Evolutionary conservation across 2,329 filamentous ascomycete genomes (phyloP).

Genomic region (Dactylellina haptotyla): DNA sequence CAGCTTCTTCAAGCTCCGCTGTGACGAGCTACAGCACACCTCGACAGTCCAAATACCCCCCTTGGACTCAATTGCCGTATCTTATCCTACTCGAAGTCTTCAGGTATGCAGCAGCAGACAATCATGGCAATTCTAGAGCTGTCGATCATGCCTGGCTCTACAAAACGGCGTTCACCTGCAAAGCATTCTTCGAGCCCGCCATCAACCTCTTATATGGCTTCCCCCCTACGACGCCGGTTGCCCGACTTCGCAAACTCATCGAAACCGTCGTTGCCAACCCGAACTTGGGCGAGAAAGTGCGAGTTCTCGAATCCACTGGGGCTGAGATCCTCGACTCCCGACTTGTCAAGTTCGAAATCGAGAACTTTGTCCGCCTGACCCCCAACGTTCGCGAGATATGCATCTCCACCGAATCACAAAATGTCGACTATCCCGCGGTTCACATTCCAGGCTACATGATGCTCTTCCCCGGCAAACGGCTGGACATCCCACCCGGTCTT

Average conservation of each 20-base stretch:
- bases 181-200: slow-evolving; percentile 39
- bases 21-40: slow-evolving; percentile 27
- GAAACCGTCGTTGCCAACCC: slow-evolving; percentile 30
- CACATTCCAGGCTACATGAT: background rate
- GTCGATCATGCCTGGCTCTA: slow-evolving; percentile 43
- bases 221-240: slow-evolving; percentile 16
- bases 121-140: background rate
- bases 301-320: slow-evolving; percentile 13
- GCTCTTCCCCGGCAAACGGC: background rate
- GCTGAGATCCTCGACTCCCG: slow-evolving; percentile 35
- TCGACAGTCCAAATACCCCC: slow-evolving; percentile 40
- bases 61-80: slow-evolving; percentile 33
- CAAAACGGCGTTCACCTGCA: slow-evolving; percentile 40
- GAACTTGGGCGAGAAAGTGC: slow-evolving; percentile 14
- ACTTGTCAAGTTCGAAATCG: slow-evolving; percentile 35
- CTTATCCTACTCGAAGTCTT: slow-evolving; percentile 35
- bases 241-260: slow-evolving; percentile 29
- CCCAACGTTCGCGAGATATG: slow-evolving; percentile 21
- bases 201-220: slow-evolving; percentile 37
- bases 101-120: slow-evolving; percentile 32
- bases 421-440: background rate
- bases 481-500: slow-evolving; percentile 24
- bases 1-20: background rate
- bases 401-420: slow-evolving; percentile 20
- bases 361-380: slow-evolving; percentile 24